A percentile compares a stretch with the other conserved stretches of the same genome.
phyloP scores from a whole-genome alignment of 331 rosid species.

The Acacia pycnantha region DNA sequence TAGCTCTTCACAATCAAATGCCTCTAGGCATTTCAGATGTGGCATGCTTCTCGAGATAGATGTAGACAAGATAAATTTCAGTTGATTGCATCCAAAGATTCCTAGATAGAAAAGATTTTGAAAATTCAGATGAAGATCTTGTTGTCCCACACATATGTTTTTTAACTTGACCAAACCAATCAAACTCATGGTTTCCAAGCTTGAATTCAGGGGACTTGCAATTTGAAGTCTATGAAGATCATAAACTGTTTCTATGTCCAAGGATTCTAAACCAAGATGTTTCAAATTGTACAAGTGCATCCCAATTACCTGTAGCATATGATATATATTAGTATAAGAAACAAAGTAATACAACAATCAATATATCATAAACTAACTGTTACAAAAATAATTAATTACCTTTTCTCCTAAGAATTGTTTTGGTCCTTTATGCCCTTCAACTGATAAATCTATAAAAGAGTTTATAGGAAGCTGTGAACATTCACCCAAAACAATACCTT shows the following conservation, averaged over 20 bases:
- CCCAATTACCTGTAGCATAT: neutral
- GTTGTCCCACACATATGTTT: neutral
- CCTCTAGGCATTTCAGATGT: fast-evolving
- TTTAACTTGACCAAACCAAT: neutral
- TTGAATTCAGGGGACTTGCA: neutral
- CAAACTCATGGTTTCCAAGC: neutral
- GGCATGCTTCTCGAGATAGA: too few species aligned
- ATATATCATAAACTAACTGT: too few species aligned
- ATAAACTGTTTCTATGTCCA: neutral
- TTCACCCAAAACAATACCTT: neutral
- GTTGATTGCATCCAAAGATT: neutral
- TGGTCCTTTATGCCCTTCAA: neutral
- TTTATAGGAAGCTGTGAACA: neutral
- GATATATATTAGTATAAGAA: too few species aligned
- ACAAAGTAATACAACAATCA: neutral
- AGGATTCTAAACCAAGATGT: neutral
- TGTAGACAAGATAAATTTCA: too few species aligned
- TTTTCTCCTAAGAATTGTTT: too few species aligned
- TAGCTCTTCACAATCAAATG: neutral
- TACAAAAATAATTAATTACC: neutral
- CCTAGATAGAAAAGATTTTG: fast-evolving
- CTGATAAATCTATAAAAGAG: neutral
- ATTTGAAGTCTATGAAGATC: neutral
- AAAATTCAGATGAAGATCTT: neutral
- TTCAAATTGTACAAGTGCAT: neutral